Base-by-base conservation (phyloP, 345 rosid genomes). In the Toxicodendron radicans region DNA sequence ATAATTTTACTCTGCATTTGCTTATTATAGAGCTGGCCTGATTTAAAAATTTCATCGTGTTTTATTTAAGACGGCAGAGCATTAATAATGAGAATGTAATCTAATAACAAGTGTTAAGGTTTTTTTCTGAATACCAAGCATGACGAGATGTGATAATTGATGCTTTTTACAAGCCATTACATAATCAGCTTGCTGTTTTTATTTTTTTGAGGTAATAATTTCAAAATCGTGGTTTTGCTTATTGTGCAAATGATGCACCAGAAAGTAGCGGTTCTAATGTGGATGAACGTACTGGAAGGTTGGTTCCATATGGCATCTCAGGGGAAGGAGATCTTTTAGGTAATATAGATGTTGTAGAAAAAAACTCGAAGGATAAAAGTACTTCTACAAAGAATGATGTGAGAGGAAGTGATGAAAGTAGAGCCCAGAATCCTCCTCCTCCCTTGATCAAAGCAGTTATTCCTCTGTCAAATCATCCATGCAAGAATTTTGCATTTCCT, bases 401-500 rank as follows among this genome's bases (percentile, higher is more conserved):
- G 24, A 48, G 72, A 68, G 79, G 66, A 74, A 62, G 82, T 74
- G 84, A 75, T 73, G 80, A 33, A 67, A 79, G 73, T 46, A 77
- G 45, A 70, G 68, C 71, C 56, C 75, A 58, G 78, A 78, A 56
- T 79, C 73, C 85, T 78, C 78, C 80, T 78, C 64, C 33, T 46
- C 64, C 35, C 32, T 57, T 57, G 54, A 17, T n/a, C 52, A 61
- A 78, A 27, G 71, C 45, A 20, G 41, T 45, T 30, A 10, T 51
- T 52, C 38, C 74, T 65, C 77, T 67, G 38, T 66, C 62, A 5
- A 71, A 45, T 68, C 97, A 92, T 85, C 93, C 86, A 2, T 94
- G 98, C 45, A 68, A 78, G 60, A 87, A 83, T 49, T 91, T 94
- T 80, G 67, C 92, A 16, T 82, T 88, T 68, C 97, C 97, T 80